A percentile compares a stretch with the other conserved stretches of the same genome.
These are phyloP conservation scores for Colletotrichum chrysophilum DNA, from an alignment of 2,329 filamentous ascomycete genomes.

Conservation along the genomic window DNA sequence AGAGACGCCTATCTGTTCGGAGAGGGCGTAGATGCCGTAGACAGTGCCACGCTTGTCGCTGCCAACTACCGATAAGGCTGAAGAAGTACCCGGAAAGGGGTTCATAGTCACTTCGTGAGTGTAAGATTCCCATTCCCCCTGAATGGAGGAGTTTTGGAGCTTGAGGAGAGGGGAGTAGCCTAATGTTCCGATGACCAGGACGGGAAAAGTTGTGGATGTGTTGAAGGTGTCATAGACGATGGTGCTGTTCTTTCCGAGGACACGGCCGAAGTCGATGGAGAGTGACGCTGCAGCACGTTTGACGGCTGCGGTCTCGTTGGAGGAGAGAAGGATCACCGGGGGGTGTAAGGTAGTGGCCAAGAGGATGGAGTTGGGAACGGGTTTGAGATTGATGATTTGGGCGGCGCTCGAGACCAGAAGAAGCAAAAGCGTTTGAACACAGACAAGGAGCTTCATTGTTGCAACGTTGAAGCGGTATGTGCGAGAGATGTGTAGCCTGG, in stretches of 20 bases:
- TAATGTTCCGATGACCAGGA: neutral
- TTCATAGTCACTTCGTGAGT: constrained; percentile 49
- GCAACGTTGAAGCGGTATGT: neutral
- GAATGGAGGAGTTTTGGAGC: constrained; percentile 49
- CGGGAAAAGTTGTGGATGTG: neutral
- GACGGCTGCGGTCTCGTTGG: constrained; percentile 36
- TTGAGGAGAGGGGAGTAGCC: constrained; percentile 47
- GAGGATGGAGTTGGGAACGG: neutral
- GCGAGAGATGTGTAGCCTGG: neutral
- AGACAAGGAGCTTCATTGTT: neutral
- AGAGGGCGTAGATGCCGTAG: constrained; percentile 62
- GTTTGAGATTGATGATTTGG: neutral
- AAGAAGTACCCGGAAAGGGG: constrained; percentile 31
- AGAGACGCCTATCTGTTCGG: constrained; percentile 64
- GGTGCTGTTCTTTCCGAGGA: constrained; percentile 40
- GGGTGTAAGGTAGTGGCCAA: neutral
- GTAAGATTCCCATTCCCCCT: constrained; percentile 62
- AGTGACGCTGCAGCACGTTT: constrained; percentile 53
- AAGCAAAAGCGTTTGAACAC: neutral
- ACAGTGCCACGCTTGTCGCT: constrained; percentile 62
- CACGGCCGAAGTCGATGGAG: constrained; percentile 53
- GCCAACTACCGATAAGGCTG: constrained; percentile 55
- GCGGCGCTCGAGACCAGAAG: neutral
- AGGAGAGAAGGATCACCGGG: neutral
- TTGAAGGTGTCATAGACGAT: neutral